Evolutionary conservation across 1,284 basidiomycete species (phyloP).

Genomic region (Coniferiporia weirii): DNA sequence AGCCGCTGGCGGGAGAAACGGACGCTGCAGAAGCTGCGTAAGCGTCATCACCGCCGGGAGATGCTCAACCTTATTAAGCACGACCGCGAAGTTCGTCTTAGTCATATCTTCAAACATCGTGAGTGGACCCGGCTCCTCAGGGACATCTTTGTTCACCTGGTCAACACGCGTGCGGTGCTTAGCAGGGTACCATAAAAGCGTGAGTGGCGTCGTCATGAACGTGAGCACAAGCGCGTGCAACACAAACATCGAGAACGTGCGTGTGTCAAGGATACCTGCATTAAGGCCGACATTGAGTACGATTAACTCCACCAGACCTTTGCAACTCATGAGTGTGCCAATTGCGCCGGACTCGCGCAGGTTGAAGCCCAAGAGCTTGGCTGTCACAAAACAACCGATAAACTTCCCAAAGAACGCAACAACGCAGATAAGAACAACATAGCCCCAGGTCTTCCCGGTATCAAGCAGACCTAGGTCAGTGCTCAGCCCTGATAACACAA

Average conservation of each 20-base stretch:
- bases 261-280: conserved; percentile 72
- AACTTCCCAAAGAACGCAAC: conserved; percentile 83
- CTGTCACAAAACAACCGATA: conserved; percentile 58
- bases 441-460: conserved; percentile 81
- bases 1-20: conserved; percentile 17
- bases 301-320: conserved; percentile 89
- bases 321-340: conserved; percentile 90
- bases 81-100: conserved; percentile 66
- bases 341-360: conserved; percentile 81
- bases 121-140: conserved; percentile 16
- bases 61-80: conserved; percentile 86
- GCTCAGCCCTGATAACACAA: conserved; percentile 74
- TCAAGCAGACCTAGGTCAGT: conserved; percentile 81
- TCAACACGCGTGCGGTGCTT: conserved; percentile 30
- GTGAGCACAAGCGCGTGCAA: conserved; percentile 82
- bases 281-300: conserved; percentile 88
- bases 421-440: conserved; percentile 74
- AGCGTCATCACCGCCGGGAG: conserved; percentile 67
- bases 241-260: conserved; percentile 85
- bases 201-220: conserved; percentile 82
- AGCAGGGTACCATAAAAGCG: conserved; percentile 69
- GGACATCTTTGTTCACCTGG: conserved; percentile 19
- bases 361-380: conserved; percentile 63
- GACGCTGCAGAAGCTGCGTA: conserved; percentile 50
- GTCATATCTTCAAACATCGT: conserved; percentile 30